Base-by-base conservation (phyloP, 2,329 filamentous ascomycete genomes). In the Sphaerostilbella broomeana region DNA sequence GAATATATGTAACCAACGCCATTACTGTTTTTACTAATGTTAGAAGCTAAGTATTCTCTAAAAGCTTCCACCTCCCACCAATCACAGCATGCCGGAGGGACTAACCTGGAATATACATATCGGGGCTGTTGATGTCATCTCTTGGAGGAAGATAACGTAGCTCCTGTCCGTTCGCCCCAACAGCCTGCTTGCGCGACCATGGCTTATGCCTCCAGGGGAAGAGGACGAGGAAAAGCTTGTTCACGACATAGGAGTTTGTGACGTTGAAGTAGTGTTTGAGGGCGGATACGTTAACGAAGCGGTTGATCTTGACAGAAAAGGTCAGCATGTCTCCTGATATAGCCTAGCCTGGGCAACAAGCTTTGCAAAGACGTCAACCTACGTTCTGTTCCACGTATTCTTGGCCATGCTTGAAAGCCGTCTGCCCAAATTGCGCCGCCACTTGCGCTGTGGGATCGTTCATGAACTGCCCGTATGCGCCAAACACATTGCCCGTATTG, bases 251-350 rank as follows among this genome's bases (percentile, higher is more conserved):
- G 44, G 79, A 85, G 72, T 98, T 98, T 51, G 89, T 94, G 48
- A 98, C 92, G 67, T 97, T 95, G 71, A 98, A 98, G 74, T 97
- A 98, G 67, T 95, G 92, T 65, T 98, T 98, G 30, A 98, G 75
- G 13, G 87, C 86, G 11, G 84, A 83, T 52, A 97, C 84, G 57
- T 89, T 95, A 64, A 98, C 81, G 66, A 90, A 95, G 62, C 74
- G 72, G 49, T 75, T 74, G 49, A 76, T 65, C 72, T 75, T 39
- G 28, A 28, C 8, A 18, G 6, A 10, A 26, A 26, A 15, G 20
- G 11, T 12, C 13, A 15, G 24, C 9, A 16, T 26, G 10, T 10
- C 13, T 27, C 10, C 4, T 7, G 20, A 5, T 8, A n/a, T 20
- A 6, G 2, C 38, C 21, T 17, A 11, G 22, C 12, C 12, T 18